phyloP scores from a whole-genome alignment of 306 rosid genomes.

The Castanospermum australe region DNA sequence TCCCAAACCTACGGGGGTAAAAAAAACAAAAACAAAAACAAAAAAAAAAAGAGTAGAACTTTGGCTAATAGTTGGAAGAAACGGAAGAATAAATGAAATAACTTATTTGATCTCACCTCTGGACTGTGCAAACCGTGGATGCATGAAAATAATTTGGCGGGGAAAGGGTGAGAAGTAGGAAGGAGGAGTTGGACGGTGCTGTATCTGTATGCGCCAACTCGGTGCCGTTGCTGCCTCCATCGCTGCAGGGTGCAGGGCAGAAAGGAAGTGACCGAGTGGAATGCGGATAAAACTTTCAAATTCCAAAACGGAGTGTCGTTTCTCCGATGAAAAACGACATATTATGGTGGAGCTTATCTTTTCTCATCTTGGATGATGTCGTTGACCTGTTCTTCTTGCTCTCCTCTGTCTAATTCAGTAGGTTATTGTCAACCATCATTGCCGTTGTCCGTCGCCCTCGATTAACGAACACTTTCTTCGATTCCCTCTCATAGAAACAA shows the following conservation, averaged over 20 bases:
- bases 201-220: not conserved
- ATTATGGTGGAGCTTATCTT: not conserved
- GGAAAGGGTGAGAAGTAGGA: slow-evolving; percentile 23
- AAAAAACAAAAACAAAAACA: too few species aligned
- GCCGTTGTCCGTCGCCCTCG: too few species aligned
- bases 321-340: slow-evolving; percentile 12
- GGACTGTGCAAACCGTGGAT: not conserved
- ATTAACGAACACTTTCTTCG: not conserved
- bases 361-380: slow-evolving; percentile 19
- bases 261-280: not conserved
- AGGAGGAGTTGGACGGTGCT: not conserved
- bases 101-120: slow-evolving; percentile 27
- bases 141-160: slow-evolving; percentile 20
- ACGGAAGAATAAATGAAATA: not conserved
- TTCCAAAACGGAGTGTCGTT: slow-evolving; percentile 22
- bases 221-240: slow-evolving; percentile 18
- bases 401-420: too few species aligned
- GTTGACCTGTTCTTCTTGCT: not conserved
- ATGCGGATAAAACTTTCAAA: slow-evolving; percentile 3
- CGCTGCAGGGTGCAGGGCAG: not conserved
- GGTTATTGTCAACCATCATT: too few species aligned
- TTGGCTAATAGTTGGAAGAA: not conserved
- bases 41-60: not conserved
- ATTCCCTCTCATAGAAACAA: not conserved
- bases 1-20: slow-evolving; percentile 39